These are phyloP conservation scores for Lichtheimia ramosa DNA, from an alignment of 371 early-diverging fungal genomes.

Conservation along the genomic window DNA sequence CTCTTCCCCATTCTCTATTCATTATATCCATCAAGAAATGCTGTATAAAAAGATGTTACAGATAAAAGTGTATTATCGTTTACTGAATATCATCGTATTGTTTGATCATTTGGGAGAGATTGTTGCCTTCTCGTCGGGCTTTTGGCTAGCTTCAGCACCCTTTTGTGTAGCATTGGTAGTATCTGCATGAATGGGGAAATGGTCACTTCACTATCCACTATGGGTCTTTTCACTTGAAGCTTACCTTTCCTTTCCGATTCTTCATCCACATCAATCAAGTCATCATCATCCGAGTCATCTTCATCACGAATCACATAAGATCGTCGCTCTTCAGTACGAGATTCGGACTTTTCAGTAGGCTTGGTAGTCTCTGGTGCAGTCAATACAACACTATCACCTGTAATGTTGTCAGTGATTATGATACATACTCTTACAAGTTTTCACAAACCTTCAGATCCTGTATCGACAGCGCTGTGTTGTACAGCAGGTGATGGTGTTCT, in stretches of 20 bases:
- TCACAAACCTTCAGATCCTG: constrained; percentile 7
- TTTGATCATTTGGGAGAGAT: neutral
- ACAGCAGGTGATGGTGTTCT: constrained; percentile 1
- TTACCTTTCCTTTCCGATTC: constrained; percentile 8
- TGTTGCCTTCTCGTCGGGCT: neutral
- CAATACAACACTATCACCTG: constrained; percentile 11
- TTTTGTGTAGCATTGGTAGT: no score
- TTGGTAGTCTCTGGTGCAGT: constrained; percentile 9
- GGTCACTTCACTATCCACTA: no score
- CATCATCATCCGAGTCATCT: constrained; percentile 27
- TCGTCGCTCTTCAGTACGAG: constrained; percentile 14
- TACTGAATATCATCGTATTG: no score
- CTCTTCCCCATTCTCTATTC: no score
- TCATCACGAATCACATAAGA: constrained; percentile 30
- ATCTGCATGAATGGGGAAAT: no score
- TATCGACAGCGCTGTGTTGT: neutral
- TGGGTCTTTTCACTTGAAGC: neutral
- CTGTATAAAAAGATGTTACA: no score
- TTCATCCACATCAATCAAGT: constrained; percentile 26
- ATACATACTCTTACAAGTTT: neutral
- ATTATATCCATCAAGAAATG: no score
- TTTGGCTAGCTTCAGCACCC: neutral
- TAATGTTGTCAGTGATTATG: neutral
- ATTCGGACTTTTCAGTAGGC: constrained; percentile 4
- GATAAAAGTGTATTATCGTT: no score